Conservation (phyloP, 208 protist species). For the Jaenimonas drosophilae region DNA sequence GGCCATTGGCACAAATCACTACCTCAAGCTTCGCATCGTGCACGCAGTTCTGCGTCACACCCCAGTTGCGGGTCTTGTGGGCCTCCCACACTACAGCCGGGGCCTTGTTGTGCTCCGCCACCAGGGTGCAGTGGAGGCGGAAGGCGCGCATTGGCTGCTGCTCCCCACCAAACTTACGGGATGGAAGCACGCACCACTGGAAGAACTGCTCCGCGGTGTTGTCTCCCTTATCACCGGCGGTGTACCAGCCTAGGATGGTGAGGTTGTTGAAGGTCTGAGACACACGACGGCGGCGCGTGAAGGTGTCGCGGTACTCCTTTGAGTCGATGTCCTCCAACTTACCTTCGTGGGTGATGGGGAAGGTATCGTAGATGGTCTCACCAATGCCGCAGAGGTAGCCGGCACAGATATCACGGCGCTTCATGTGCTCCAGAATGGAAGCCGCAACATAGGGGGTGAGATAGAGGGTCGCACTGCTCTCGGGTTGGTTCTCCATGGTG, state of each 20-base stretch:
- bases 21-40: no score
- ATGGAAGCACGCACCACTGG: conserved; percentile 49
- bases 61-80: no score
- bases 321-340: conserved; percentile 11
- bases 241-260: conserved; percentile 71
- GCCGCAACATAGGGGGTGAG: conserved; percentile 65
- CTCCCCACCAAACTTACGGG: conserved; percentile 18
- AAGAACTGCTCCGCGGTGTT: conserved; percentile 21
- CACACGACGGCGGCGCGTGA: conserved; percentile 18
- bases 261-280: conserved; percentile 43
- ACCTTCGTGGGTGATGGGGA: conserved; percentile 48
- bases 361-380: conserved; percentile 41
- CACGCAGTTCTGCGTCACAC: no score
- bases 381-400: conserved; percentile 69
- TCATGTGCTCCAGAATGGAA: conserved; percentile 77
- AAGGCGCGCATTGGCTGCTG: conserved; percentile 10
- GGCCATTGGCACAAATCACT: no score
- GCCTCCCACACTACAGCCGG: no score
- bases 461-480: conserved; percentile 9
- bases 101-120: no score
- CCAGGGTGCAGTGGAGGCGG: conserved; percentile 45
- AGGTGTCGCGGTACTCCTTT: conserved; percentile 20
- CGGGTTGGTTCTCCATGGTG: not conserved
- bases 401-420: conserved; percentile 48
- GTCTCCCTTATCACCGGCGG: conserved; percentile 20